Conservation (phyloP, 352 stramenopile genomes). For the Globisporangium canariense region DNA sequence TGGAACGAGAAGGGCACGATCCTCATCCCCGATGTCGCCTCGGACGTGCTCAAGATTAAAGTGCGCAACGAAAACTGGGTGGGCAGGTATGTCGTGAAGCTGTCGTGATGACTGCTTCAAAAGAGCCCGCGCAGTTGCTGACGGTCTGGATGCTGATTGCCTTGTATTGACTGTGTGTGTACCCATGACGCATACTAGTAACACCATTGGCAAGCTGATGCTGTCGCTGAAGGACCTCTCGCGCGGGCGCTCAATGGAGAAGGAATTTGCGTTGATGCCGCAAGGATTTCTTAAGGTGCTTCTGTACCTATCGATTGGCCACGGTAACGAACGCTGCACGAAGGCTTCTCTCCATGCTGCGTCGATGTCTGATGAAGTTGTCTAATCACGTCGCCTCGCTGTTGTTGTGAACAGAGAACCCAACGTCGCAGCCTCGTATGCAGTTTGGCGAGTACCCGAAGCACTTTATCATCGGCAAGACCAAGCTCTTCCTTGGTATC, state of each 20-base stretch:
- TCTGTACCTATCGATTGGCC: slow-evolving; percentile 66
- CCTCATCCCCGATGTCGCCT: slow-evolving; percentile 61
- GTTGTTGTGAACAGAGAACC: slow-evolving; percentile 47
- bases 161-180: slow-evolving; percentile 1
- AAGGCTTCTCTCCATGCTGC: background rate
- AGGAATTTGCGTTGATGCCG: slow-evolving; percentile 70
- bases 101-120: no score
- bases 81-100: slow-evolving; percentile 42
- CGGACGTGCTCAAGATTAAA: slow-evolving; percentile 65
- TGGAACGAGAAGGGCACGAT: slow-evolving; percentile 80
- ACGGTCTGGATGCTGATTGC: background rate
- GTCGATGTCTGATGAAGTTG: background rate
- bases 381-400: background rate
- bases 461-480: slow-evolving; percentile 72
- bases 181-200: slow-evolving; percentile 25
- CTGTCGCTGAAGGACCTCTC: slow-evolving; percentile 69
- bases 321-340: slow-evolving; percentile 30
- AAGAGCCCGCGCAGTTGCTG: background rate
- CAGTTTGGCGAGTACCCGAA: slow-evolving; percentile 72
- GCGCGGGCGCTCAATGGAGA: slow-evolving; percentile 72
- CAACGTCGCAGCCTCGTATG: slow-evolving; percentile 50
- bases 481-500: slow-evolving; percentile 66
- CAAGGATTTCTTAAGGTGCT: slow-evolving; percentile 67
- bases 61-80: slow-evolving; percentile 81
- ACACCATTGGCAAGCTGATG: slow-evolving; percentile 66